A percentile compares a stretch with the other conserved stretches of the same genome.
Evolutionary conservation across 192 early-diverging fungal species (phyloP).

Genomic region (Neocallimastix lanati): DNA sequence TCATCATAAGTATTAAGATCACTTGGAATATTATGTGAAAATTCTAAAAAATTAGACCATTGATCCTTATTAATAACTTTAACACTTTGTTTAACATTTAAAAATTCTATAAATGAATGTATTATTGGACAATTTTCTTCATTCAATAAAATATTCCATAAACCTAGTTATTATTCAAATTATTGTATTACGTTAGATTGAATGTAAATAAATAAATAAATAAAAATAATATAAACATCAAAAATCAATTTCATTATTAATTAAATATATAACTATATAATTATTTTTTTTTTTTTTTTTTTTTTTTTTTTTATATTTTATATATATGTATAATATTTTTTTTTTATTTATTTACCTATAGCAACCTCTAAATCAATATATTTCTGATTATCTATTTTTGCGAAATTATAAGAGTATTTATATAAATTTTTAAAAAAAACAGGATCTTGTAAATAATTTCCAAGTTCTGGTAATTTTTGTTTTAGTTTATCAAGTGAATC

Average conservation of each 20-base stretch:
- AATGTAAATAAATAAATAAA: too few species aligned
- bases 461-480: background rate
- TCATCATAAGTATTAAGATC: slow-evolving; percentile 38
- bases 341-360: background rate
- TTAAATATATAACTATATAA: too few species aligned
- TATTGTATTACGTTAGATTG: too few species aligned
- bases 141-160: slow-evolving; percentile 29
- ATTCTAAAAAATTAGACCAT: slow-evolving; percentile 46
- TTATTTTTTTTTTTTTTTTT: too few species aligned
- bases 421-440: background rate
- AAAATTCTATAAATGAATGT: slow-evolving; percentile 22
- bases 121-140: slow-evolving; percentile 17
- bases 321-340: too few species aligned
- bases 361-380: background rate
- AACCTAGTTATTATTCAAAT: background rate
- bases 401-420: background rate
- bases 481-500: background rate
- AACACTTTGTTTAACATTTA: slow-evolving; percentile 20
- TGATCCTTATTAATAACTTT: slow-evolving; percentile 48
- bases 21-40: slow-evolving; percentile 19
- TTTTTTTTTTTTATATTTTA: too few species aligned
- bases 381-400: background rate
- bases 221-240: too few species aligned
- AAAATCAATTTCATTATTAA: too few species aligned
- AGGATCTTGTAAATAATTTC: background rate